Evolutionary conservation across 495 filamentous ascomycete genomes (phyloP), one percentile per base, ranked within the genome.

Genomic region (Podospora bellae-mahoneyi): DNA sequence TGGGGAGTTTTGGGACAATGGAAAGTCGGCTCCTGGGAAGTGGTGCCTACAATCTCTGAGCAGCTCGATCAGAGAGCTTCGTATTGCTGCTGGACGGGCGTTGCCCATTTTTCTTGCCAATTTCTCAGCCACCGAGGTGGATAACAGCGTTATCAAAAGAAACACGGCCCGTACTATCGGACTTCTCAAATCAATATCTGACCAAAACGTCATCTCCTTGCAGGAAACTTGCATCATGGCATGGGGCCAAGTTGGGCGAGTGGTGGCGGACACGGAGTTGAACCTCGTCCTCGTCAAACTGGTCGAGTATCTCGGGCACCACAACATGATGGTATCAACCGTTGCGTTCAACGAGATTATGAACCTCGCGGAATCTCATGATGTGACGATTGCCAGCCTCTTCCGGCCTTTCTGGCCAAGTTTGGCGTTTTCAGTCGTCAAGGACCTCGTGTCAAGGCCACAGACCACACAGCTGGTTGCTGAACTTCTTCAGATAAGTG

Each of bases 331-430:
- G 5, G 81, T 97, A 4, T 91, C 88, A 69, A 90, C 88, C 3
- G 82, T 91, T 54, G 91, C 94, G 10, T 94, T 91, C 76, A 91
- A 90, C 70, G 92, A 83, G 73, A 91, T 79, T 75, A 78, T 76
- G 80, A 86, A 78, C 77, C 76, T 98, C 66, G 91, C 92, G 9
- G 84, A 88, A 55, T 78, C 83, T 60, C 84, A 85, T 20, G 80
- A 84, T 4, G 77, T 87, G 62, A 88, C 86, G 0, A 82, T 88
- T 15, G 82, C 84, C 55, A 85, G 87, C 32, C 76, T 98, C 0
- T 90, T 97, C 70, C 85, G 87, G 60, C 94, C 94, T 7, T 97
- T 91, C 76, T 98, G 93, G 93, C 84, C 86, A 69, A 94, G 83
- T 19, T 82, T 99, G 59, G 92, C 92, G 6, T 86, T 92, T 60